Percentiles rank a stretch among this genome's conserved stretches.
phyloP scores from a whole-genome alignment of 352 stramenopile genomes.

The Phytophthora pluvialis region DNA sequence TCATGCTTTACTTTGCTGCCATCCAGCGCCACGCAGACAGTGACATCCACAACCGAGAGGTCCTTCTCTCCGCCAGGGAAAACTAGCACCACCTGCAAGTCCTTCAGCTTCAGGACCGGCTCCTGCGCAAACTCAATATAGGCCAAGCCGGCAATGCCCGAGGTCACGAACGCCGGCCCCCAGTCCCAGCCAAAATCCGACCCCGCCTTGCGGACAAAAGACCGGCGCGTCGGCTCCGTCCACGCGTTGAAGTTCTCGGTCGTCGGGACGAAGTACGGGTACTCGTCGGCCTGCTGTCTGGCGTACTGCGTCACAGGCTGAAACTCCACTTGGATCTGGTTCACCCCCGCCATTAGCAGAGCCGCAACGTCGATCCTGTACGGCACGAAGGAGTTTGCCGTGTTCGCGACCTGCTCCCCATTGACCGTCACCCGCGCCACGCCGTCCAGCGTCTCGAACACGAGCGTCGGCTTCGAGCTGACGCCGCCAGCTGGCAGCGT shows the following conservation, averaged over 20 bases:
- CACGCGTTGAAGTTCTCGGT: slow-evolving; percentile 83
- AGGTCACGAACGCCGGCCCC: slow-evolving; percentile 74
- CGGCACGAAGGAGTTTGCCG: slow-evolving; percentile 70
- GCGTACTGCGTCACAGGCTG: slow-evolving; percentile 61
- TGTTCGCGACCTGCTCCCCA: slow-evolving; percentile 49
- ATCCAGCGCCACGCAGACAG: slow-evolving; percentile 47
- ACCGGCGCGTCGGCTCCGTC: slow-evolving; percentile 78
- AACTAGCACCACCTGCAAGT: slow-evolving; percentile 52
- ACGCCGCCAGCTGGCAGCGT: slow-evolving; percentile 23
- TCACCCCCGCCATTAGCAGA: slow-evolving; percentile 34
- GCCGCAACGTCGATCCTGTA: slow-evolving; percentile 53
- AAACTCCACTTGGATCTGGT: slow-evolving; percentile 70
- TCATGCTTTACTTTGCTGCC: slow-evolving; percentile 31
- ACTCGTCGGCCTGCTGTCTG: slow-evolving; percentile 51
- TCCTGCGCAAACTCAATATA: slow-evolving; percentile 46
- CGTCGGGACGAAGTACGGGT: slow-evolving; percentile 80
- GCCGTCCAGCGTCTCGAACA: slow-evolving; percentile 78
- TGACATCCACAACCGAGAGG: slow-evolving; percentile 48
- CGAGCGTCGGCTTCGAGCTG: slow-evolving; percentile 29
- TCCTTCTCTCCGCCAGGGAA: slow-evolving; percentile 42
- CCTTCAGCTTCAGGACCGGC: slow-evolving; percentile 27
- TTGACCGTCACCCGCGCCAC: slow-evolving; percentile 76
- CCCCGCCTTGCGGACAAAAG: slow-evolving; percentile 85
- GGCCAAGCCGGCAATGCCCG: slow-evolving; percentile 62
- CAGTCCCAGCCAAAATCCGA: slow-evolving; percentile 91